A percentile compares a stretch with the other conserved stretches of the same genome.
These are phyloP conservation scores for Niveomyces coronatus DNA, from an alignment of 2,329 filamentous ascomycete genomes.

Conservation along the genomic window DNA sequence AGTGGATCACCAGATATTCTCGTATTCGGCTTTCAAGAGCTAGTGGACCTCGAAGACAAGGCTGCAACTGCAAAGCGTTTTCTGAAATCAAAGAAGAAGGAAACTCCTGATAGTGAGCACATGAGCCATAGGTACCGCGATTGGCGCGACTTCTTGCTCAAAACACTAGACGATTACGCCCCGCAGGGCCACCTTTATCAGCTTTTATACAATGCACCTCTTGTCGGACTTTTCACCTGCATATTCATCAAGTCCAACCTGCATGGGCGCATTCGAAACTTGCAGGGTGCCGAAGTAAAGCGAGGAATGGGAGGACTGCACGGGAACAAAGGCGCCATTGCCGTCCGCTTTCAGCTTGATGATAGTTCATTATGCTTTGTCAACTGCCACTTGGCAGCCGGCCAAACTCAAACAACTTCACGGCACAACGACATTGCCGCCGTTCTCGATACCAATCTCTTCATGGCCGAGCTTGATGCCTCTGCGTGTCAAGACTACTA, in stretches of 20 bases:
- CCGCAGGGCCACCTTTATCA: slow-evolving; percentile 68
- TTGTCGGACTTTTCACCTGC: slow-evolving; percentile 93
- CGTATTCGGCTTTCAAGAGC: slow-evolving; percentile 93
- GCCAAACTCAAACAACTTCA: slow-evolving; percentile 79
- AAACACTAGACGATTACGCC: slow-evolving; percentile 75
- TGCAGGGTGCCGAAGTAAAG: slow-evolving; percentile 79
- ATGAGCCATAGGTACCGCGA: slow-evolving; percentile 98
- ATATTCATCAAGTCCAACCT: slow-evolving; percentile 83
- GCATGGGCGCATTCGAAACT: slow-evolving; percentile 62
- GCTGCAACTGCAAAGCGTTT: slow-evolving; percentile 94
- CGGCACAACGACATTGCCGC: slow-evolving; percentile 87
- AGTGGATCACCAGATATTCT: slow-evolving; percentile 77
- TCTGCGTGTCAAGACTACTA: slow-evolving; percentile 65
- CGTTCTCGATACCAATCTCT: slow-evolving; percentile 69
- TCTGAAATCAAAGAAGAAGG: slow-evolving; percentile 80
- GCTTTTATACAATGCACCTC: slow-evolving; percentile 71
- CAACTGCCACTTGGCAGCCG: slow-evolving; percentile 94
- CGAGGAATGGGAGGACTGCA: slow-evolving; percentile 91
- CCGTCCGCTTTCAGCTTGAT: slow-evolving; percentile 86
- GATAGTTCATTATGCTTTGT: slow-evolving; percentile 92
- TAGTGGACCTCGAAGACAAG: slow-evolving; percentile 97
- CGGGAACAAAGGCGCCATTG: slow-evolving; percentile 90
- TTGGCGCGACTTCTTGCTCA: slow-evolving; percentile 83
- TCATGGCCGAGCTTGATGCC: slow-evolving; percentile 63
- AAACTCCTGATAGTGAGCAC: slow-evolving; percentile 69